Evolutionary conservation across 177 flowering plant species (phyloP).

Genomic region (Telopea speciosissima): DNA sequence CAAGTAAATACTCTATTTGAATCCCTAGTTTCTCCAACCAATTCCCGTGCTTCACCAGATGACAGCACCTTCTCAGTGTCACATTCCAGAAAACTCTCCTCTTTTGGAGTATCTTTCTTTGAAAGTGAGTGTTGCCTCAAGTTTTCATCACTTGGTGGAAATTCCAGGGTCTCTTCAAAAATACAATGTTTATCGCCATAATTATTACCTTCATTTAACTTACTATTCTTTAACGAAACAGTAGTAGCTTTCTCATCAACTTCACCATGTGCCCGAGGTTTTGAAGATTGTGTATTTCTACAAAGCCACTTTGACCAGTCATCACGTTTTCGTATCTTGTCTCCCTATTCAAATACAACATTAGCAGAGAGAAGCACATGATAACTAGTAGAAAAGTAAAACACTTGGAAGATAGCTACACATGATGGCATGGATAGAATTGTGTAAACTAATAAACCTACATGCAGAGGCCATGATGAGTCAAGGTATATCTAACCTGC

Average conservation of each 20-base stretch:
- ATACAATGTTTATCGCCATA: background rate
- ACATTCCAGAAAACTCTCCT: conserved; percentile 6
- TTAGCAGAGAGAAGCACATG: background rate
- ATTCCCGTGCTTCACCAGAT: conserved; percentile 16
- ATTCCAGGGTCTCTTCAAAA: conserved; percentile 14
- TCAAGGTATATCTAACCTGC: conserved; percentile 46
- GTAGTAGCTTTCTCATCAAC: conserved; percentile 15
- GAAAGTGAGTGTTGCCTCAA: conserved; percentile 10
- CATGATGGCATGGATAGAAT: background rate
- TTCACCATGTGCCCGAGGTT: conserved; percentile 21
- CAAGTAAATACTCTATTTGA: conserved; percentile 5
- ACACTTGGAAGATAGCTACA: conserved; percentile 1
- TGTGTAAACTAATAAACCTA: background rate
- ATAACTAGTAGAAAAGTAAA: background rate
- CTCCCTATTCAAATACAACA: conserved; percentile 39
- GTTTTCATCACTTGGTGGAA: conserved; percentile 10
- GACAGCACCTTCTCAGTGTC: conserved; percentile 12
- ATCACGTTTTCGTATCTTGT: conserved; percentile 60
- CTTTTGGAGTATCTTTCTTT: conserved; percentile 12
- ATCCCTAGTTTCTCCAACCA: conserved; percentile 8
- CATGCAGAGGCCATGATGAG: background rate
- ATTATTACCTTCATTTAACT: conserved; percentile 12
- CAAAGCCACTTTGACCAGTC: conserved; percentile 70
- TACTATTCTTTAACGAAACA: conserved; percentile 12
- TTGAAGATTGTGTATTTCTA: conserved; percentile 13